These are phyloP conservation scores for Globomyces sp. DNA, from an alignment of 371 early-diverging fungal genomes.

Conservation along the genomic window DNA sequence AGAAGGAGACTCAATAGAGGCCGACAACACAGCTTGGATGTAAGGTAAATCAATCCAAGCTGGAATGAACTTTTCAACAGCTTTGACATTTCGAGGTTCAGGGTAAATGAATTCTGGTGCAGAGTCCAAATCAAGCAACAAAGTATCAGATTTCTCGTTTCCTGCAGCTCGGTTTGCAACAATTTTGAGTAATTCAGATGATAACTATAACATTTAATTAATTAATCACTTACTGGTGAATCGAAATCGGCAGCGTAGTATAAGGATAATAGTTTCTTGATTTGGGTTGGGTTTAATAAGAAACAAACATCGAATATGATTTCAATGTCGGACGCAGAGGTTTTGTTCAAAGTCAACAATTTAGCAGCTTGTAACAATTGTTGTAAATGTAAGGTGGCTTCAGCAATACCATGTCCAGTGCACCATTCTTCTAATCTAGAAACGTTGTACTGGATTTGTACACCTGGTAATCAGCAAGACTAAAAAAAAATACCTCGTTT, in stretches of 20 bases:
- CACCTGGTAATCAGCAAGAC: slow-evolving; percentile 42
- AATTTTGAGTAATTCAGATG: slow-evolving; percentile 85
- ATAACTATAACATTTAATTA: slow-evolving; percentile 52
- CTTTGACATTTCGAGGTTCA: slow-evolving; percentile 36
- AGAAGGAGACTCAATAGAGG: neutral
- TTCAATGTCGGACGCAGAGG: slow-evolving; percentile 85
- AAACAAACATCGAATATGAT: slow-evolving; percentile 93
- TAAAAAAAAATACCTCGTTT: slow-evolving; percentile 59
- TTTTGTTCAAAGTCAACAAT: slow-evolving; percentile 91
- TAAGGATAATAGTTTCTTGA: slow-evolving; percentile 88
- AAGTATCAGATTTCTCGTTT: slow-evolving; percentile 79
- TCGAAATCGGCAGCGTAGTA: slow-evolving; percentile 59
- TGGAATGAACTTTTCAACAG: slow-evolving; percentile 44
- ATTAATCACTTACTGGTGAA: slow-evolving; percentile 43
- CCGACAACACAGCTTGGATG: slow-evolving; percentile 18
- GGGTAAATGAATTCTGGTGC: slow-evolving; percentile 52
- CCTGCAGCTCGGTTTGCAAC: slow-evolving; percentile 81
- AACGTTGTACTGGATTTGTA: slow-evolving; percentile 98
- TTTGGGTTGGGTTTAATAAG: slow-evolving; percentile 88
- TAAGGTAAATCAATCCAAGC: slow-evolving; percentile 30
- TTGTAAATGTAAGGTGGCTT: slow-evolving; percentile 84
- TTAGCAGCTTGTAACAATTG: slow-evolving; percentile 93
- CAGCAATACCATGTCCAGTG: slow-evolving; percentile 82
- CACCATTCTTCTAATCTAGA: slow-evolving; percentile 97
- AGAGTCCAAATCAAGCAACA: slow-evolving; percentile 73